Conservation (phyloP, 305 asterid species). For the Stenogyne calaminthoides region DNA sequence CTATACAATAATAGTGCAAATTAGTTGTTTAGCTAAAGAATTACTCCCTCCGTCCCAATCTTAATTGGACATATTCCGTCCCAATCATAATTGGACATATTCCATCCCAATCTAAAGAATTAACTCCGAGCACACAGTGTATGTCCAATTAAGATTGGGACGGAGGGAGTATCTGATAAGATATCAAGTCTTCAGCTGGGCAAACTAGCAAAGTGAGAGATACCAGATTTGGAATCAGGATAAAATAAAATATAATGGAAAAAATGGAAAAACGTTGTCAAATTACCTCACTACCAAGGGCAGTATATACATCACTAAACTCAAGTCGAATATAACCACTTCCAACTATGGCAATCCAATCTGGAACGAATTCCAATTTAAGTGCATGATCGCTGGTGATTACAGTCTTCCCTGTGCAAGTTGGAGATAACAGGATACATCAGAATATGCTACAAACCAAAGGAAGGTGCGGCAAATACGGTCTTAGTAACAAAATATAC, state of each 20-base stretch:
- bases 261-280: not conserved
- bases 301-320: constrained; percentile 91
- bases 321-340: constrained; percentile 97
- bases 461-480: not conserved
- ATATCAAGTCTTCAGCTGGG: not conserved
- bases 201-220: not conserved
- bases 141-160: too few relatives aligned
- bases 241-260: not conserved
- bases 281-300: constrained; percentile 91
- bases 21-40: not conserved
- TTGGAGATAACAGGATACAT: constrained; percentile 10
- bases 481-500: not conserved
- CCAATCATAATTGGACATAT: too few relatives aligned
- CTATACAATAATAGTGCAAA: constrained; percentile 30
- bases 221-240: not conserved
- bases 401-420: constrained; percentile 83
- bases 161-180: not conserved
- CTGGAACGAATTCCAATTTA: constrained; percentile 73
- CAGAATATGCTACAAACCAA: constrained; percentile 10
- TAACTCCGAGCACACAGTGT: too few relatives aligned
- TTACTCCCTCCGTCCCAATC: too few relatives aligned
- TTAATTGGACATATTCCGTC: too few relatives aligned
- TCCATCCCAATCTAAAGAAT: too few relatives aligned
- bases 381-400: constrained; percentile 93
- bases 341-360: constrained; percentile 92